Evolutionary conservation across 2,329 filamentous ascomycete species (phyloP), one percentile per base, ranked within the genome.

Genomic region (Sarocladium oryzae): DNA sequence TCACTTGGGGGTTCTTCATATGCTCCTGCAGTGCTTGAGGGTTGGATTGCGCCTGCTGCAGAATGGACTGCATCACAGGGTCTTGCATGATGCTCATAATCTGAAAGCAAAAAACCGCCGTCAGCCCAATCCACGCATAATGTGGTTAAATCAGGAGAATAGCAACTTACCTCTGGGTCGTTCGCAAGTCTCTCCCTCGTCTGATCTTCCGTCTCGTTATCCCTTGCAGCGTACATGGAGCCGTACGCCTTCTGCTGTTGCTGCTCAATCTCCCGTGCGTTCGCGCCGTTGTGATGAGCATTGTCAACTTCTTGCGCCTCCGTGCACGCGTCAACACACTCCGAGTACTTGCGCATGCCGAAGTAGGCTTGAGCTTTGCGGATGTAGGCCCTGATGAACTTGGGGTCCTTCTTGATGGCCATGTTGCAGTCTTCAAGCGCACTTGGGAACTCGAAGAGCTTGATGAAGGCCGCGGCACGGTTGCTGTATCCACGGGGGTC

Each of bases 321-420:
- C 35, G 82, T 82, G 73, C 91, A 96, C 7, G 86, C 87, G 65
- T 99, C 93, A 53, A 97, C 76, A 65, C 88, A 95, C 69, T 91
- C 92, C 69, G 86, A 96, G 77, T 96, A 97, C 70, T 99, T 92
- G 69, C 93, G 89, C 93, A 99, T 99, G 61, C 90, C 90, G 60
- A 93, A 90, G 69, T 92, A 89, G 37, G 90, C 89, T 73, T 97
- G 91, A 0, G 91, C 91, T 77, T 96, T 97, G 66, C 93, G 86
- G 61, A 99, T 86, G 70, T 97, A 97, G 7, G 93, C 93, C 52
- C 92, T 85, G 71, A 97, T 92, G 70, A 99, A 99, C 64, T 85
- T 86, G 53, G 87, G 79, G 62, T 99, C 93, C 61, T 85, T 87
- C 79, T 89, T 87, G 73, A 96, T 95, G 40, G 93, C 93, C 58